These are phyloP conservation scores for Phytophthora chlamydospora DNA, from an alignment of 352 stramenopile genomes.

Conservation along the genomic window DNA sequence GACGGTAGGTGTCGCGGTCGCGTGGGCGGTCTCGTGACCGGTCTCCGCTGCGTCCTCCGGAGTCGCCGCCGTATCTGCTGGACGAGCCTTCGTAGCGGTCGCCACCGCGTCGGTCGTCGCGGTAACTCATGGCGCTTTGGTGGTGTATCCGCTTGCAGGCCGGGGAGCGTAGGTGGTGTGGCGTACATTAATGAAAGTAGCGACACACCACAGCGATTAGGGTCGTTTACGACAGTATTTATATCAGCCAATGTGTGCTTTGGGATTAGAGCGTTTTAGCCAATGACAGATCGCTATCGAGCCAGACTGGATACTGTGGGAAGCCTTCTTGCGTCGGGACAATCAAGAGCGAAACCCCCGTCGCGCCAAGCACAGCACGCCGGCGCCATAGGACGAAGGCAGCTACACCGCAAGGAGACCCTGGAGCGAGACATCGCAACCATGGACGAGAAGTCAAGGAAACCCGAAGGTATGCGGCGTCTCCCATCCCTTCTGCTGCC, in stretches of 20 bases:
- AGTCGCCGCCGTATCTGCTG: conserved; percentile 34
- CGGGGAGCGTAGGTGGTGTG: conserved; percentile 3
- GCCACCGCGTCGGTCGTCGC: conserved; percentile 32
- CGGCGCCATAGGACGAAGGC: conserved; percentile 29
- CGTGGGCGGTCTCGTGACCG: conserved; percentile 30
- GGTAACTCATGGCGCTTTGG: conserved; percentile 40
- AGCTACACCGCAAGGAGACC: conserved; percentile 33
- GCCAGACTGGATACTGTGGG: conserved; percentile 29
- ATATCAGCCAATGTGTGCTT: conserved; percentile 18
- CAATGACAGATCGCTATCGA: conserved; percentile 1
- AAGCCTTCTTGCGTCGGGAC: conserved; percentile 11
- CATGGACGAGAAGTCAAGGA: conserved; percentile 89
- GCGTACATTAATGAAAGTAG: not conserved
- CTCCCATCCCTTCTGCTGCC: not conserved
- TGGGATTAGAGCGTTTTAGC: conserved; percentile 13
- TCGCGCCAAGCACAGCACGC: conserved; percentile 3
- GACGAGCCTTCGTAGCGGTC: conserved; percentile 31
- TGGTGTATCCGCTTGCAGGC: conserved; percentile 7
- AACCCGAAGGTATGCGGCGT: conserved; percentile 66
- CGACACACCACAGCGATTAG: not conserved
- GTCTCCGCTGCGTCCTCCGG: conserved; percentile 21
- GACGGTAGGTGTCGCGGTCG: conserved; percentile 46
- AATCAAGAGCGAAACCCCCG: conserved; percentile 34
- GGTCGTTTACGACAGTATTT: conserved; percentile 19
- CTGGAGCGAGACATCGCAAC: conserved; percentile 30